Conservation (phyloP, 2,329 filamentous ascomycete species). For the Colletotrichum trifolii region DNA sequence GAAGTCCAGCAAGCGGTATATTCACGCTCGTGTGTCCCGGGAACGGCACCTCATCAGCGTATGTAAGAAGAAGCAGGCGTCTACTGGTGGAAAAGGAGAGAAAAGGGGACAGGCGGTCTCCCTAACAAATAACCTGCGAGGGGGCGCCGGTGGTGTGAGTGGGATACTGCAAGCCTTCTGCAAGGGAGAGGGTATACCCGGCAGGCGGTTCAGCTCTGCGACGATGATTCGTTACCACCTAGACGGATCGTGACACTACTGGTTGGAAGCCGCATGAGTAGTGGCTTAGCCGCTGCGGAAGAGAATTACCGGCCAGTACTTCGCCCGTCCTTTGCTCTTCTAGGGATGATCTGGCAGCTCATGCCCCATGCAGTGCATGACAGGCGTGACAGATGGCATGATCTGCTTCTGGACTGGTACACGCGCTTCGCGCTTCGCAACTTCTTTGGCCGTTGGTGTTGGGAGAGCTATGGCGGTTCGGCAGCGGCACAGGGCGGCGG, state of each 20-base stretch:
- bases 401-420: slow-evolving; percentile 18
- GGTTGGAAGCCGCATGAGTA: slow-evolving; percentile 23
- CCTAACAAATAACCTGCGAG: slow-evolving; percentile 9
- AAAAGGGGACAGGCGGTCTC: slow-evolving; percentile 2
- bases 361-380: slow-evolving; percentile 21
- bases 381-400: slow-evolving; percentile 31
- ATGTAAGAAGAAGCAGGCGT: neutral
- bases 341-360: slow-evolving; percentile 32
- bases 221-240: slow-evolving; percentile 35
- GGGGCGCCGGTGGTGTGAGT: neutral
- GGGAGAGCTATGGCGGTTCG: neutral
- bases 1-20: slow-evolving; percentile 17
- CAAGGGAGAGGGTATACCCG: slow-evolving; percentile 31
- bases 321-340: slow-evolving; percentile 17
- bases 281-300: slow-evolving; percentile 38
- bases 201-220: slow-evolving; percentile 29
- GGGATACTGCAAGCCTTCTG: slow-evolving; percentile 24
- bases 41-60: slow-evolving; percentile 7
- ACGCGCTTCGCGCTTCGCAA: slow-evolving; percentile 32
- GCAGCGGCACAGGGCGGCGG: slow-evolving; percentile 12
- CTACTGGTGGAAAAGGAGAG: slow-evolving; percentile 32
- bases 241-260: slow-evolving; percentile 23
- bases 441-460: neutral
- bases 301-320: slow-evolving; percentile 34
- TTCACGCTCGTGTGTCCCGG: neutral